Evolutionary conservation across 805 yeast genomes (phyloP).

Genomic region (Metschnikowia colocasiae): DNA sequence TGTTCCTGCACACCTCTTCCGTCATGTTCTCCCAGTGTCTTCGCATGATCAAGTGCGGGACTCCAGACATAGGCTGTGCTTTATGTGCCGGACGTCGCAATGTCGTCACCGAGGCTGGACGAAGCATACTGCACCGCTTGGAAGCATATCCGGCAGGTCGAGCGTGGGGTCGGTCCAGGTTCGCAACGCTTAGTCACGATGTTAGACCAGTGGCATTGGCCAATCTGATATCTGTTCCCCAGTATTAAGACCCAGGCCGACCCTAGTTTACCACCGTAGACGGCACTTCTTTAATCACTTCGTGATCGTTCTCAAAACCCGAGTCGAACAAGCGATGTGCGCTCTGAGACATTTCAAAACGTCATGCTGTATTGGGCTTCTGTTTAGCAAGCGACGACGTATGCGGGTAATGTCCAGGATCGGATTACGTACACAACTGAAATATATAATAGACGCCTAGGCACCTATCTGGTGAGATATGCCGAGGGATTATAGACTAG

Average conservation of each 20-base stretch:
- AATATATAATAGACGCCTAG: neutral
- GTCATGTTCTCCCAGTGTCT: neutral
- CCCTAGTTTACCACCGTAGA: no score
- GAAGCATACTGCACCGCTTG: neutral
- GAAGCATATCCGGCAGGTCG: neutral
- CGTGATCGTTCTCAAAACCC: no score
- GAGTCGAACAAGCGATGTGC: no score
- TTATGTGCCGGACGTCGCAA: neutral
- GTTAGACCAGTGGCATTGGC: no score
- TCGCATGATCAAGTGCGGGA: conserved; percentile 1
- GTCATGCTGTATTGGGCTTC: neutral
- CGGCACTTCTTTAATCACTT: no score
- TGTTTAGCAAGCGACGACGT: neutral
- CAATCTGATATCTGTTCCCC: no score
- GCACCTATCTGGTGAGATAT: neutral
- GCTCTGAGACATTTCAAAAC: neutral
- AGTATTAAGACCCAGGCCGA: no score
- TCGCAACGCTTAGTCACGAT: neutral
- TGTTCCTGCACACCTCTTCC: neutral
- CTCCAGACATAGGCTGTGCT: neutral
- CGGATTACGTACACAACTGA: conserved; percentile 1
- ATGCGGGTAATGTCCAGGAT: neutral
- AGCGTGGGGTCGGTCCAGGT: neutral
- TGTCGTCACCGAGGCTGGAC: neutral
- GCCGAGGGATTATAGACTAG: neutral